Conservation (phyloP, 208 protist species). For the Spongospora subterranea region DNA sequence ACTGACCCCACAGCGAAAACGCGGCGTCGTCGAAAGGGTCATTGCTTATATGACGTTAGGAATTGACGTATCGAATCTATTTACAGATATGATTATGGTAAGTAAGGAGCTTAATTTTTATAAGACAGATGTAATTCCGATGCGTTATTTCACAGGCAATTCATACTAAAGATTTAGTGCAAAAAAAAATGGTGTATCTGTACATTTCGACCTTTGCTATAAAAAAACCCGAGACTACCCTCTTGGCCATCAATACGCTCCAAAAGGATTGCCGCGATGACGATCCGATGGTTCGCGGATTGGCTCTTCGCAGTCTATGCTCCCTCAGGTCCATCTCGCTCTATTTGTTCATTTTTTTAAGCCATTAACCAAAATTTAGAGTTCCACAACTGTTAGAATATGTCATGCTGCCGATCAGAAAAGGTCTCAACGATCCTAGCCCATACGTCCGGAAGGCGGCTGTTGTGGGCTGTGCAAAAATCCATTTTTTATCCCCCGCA, state of each 20-base stretch:
- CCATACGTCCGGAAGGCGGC: slow-evolving; percentile 92
- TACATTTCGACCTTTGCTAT: slow-evolving; percentile 90
- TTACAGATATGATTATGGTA: slow-evolving; percentile 73
- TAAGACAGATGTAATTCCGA: neutral
- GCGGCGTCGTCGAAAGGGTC: slow-evolving; percentile 84
- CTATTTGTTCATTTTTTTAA: slow-evolving; percentile 3
- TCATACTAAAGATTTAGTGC: slow-evolving; percentile 88
- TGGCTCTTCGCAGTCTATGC: slow-evolving; percentile 89
- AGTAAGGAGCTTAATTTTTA: too few relatives aligned
- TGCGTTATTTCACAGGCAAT: slow-evolving; percentile 68
- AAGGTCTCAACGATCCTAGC: slow-evolving; percentile 79
- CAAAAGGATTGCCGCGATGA: slow-evolving; percentile 86
- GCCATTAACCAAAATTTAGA: neutral
- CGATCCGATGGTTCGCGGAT: slow-evolving; percentile 88
- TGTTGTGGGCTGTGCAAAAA: slow-evolving; percentile 82
- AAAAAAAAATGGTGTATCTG: slow-evolving; percentile 96
- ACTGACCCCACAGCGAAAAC: slow-evolving; percentile 73
- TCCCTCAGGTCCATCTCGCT: slow-evolving; percentile 77
- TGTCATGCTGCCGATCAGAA: slow-evolving; percentile 80
- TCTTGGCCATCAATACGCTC: slow-evolving; percentile 93
- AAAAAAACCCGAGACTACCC: slow-evolving; percentile 84
- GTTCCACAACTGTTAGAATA: slow-evolving; percentile 79
- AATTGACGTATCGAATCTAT: slow-evolving; percentile 81
- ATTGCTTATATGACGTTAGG: slow-evolving; percentile 93
- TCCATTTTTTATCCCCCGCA: slow-evolving; percentile 75